These are phyloP conservation scores for Candida taoyuanica DNA, from an alignment of 805 yeast species.

Conservation along the genomic window DNA sequence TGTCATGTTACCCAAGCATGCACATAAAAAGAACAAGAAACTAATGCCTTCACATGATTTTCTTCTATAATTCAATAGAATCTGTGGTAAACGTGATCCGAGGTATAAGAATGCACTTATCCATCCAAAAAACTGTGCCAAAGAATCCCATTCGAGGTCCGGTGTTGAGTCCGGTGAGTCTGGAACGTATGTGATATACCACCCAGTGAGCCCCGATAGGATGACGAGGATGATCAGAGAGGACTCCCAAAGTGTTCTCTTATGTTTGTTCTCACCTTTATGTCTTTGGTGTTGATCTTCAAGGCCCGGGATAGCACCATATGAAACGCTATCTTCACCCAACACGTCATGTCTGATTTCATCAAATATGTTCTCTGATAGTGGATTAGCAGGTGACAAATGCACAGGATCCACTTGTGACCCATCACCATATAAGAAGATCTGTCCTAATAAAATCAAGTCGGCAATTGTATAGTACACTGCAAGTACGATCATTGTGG, in stretches of 20 bases:
- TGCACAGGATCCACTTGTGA: slow-evolving; percentile 64
- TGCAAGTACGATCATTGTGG: slow-evolving; percentile 92
- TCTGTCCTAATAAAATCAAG: slow-evolving; percentile 75
- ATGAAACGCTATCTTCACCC: too few species aligned
- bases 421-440: slow-evolving; percentile 71
- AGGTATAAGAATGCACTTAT: slow-evolving; percentile 68
- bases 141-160: slow-evolving; percentile 58
- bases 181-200: slow-evolving; percentile 65
- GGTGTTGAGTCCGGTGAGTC: slow-evolving; percentile 28
- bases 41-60: slow-evolving; percentile 95
- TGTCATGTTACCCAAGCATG: slow-evolving; percentile 89
- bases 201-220: slow-evolving; percentile 79
- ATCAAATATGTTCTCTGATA: slow-evolving; percentile 66
- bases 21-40: slow-evolving; percentile 88
- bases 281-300: slow-evolving; percentile 6
- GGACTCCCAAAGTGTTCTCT: slow-evolving; percentile 27
- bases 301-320: slow-evolving; percentile 7
- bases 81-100: slow-evolving; percentile 92
- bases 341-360: slow-evolving; percentile 45
- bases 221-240: slow-evolving; percentile 63
- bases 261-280: slow-evolving; percentile 19
- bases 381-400: slow-evolving; percentile 84
- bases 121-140: slow-evolving; percentile 87
- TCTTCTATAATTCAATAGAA: slow-evolving; percentile 74
- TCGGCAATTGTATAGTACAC: slow-evolving; percentile 92